Conservation (phyloP, 192 early-diverging fungal species). For the Diversispora epigaea region DNA sequence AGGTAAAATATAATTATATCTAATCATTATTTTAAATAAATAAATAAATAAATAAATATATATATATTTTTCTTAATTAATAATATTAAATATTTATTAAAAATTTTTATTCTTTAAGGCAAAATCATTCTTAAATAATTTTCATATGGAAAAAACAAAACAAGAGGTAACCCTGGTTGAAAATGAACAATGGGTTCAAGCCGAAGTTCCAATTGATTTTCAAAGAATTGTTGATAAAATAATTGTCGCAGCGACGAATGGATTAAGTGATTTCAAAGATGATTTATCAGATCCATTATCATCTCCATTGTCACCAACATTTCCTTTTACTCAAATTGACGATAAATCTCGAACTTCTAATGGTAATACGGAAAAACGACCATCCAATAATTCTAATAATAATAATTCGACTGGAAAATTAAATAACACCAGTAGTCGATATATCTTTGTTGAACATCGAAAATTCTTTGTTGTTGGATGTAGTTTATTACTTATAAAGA, state of each 20-base stretch:
- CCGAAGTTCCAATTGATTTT: conserved; percentile 92
- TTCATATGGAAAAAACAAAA: conserved; percentile 89
- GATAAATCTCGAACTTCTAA: conserved; percentile 18
- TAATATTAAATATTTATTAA: background rate
- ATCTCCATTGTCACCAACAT: conserved; percentile 3
- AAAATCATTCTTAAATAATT: conserved; percentile 87
- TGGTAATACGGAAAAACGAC: conserved; percentile 14
- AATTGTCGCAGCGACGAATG: conserved; percentile 48
- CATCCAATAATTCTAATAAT: conserved; percentile 30
- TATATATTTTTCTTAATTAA: no score
- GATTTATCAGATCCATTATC: conserved; percentile 10
- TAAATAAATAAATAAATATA: no score
- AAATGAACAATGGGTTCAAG: conserved; percentile 95
- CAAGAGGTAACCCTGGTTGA: conserved; percentile 87
- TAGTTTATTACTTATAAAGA: conserved; percentile 85
- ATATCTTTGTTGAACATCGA: conserved; percentile 72
- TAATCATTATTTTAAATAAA: no score
- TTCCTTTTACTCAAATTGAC: conserved; percentile 20
- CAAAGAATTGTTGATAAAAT: conserved; percentile 81
- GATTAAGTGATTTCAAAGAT: conserved; percentile 45
- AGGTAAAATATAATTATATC: conserved; percentile 45
- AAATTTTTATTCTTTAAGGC: conserved; percentile 51
- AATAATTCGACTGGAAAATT: conserved; percentile 27
- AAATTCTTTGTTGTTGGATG: conserved; percentile 88
- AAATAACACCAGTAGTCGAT: conserved; percentile 45